Conservation (phyloP, 768 basidiomycete genomes). For the Cyclocybe aegerita region DNA sequence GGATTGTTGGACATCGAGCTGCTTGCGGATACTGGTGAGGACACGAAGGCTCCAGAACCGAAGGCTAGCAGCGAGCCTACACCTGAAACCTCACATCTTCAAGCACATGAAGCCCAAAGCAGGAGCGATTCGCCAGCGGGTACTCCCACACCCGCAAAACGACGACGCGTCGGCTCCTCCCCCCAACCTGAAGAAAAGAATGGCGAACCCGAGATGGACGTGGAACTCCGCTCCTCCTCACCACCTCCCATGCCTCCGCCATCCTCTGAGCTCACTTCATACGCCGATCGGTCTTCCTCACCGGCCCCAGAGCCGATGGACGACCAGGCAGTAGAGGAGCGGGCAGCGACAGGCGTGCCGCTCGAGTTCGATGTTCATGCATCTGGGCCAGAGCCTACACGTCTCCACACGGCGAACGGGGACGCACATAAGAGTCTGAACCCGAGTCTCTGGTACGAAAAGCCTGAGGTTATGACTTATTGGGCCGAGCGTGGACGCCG, state of each 20-base stretch:
- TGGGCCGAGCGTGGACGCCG: conserved; percentile 56
- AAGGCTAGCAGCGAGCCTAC: neutral
- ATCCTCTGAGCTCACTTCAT: neutral
- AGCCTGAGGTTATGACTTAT: conserved; percentile 34
- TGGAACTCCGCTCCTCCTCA: neutral
- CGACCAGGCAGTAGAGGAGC: conserved; percentile 1
- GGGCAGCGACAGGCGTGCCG: conserved; percentile 10
- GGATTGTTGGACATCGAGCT: conserved; percentile 34
- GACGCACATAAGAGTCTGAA: neutral
- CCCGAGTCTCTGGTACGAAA: conserved; percentile 52
- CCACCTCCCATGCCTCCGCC: neutral
- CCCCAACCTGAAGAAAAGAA: too few species aligned
- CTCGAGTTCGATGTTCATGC: neutral
- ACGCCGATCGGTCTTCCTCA: neutral
- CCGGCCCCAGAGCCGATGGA: neutral
- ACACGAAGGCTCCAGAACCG: neutral
- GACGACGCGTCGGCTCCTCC: too few species aligned
- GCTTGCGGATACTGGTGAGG: neutral
- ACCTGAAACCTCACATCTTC: too few species aligned
- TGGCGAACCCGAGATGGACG: too few species aligned
- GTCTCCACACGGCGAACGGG: neutral
- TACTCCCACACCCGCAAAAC: too few species aligned
- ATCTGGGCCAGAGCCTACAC: neutral
- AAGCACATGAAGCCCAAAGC: too few species aligned
- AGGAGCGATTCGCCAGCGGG: too few species aligned